phyloP scores from a whole-genome alignment of 2,329 filamentous ascomycete species.

The Fusarium sp. region DNA sequence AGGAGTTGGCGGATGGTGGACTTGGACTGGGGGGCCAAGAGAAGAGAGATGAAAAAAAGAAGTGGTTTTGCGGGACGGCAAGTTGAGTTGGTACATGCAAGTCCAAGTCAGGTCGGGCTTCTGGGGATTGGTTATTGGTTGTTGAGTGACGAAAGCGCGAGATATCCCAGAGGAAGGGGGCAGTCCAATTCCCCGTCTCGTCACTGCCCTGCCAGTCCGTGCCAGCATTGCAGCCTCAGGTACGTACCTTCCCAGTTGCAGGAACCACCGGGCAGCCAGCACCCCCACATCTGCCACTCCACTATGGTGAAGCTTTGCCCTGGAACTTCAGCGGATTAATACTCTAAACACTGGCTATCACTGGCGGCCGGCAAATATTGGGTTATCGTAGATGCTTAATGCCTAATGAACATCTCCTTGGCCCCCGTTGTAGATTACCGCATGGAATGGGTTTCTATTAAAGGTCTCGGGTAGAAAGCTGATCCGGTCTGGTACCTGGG shows the following conservation, averaged over 20 bases:
- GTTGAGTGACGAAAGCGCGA: constrained; percentile 54
- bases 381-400: constrained; percentile 12
- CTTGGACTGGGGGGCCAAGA: constrained; percentile 36
- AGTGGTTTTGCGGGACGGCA: constrained; percentile 47
- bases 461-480: constrained; percentile 8
- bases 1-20: constrained; percentile 37
- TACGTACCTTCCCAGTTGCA: constrained; percentile 20
- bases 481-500: not conserved
- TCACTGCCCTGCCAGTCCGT: constrained; percentile 18
- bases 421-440: constrained; percentile 5
- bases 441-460: constrained; percentile 17
- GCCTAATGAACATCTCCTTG: constrained; percentile 17
- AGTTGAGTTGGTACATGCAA: constrained; percentile 43
- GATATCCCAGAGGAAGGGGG: constrained; percentile 45
- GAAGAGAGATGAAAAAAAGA: constrained; percentile 49
- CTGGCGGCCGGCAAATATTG: constrained; percentile 10
- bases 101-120: not conserved
- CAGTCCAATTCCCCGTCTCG: constrained; percentile 7
- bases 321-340: constrained; percentile 28
- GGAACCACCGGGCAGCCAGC: constrained; percentile 8
- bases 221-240: constrained; percentile 17
- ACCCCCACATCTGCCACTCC: constrained; percentile 3
- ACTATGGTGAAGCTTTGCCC: constrained; percentile 25
- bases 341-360: not conserved
- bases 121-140: constrained; percentile 42